Evolutionary conservation across 306 rosid genomes (phyloP), one percentile per base, ranked within the genome.

Genomic region (Quercus aquifolioides): DNA sequence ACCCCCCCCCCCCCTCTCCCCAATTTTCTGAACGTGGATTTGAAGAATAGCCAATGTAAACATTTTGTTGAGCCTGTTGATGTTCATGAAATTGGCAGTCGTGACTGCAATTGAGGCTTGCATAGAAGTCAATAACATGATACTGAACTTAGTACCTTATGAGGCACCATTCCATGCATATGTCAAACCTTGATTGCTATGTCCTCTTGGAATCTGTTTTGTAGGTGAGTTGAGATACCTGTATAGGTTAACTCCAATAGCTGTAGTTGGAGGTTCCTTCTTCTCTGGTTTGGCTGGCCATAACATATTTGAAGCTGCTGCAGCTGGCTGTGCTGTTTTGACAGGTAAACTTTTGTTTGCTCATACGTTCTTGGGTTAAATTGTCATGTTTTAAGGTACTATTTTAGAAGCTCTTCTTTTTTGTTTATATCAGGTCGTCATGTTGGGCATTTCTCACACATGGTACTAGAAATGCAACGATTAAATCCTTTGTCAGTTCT

Each of bases 251-350:
- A 84, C 96, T 54, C 94, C 97, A 28, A 80, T 95, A 81, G 96
- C 97, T 77, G 96, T 92, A 54, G 88, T 95, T 58, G 99, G 99
- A 60, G 98, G 99, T 79, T 95, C 99, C 60, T 91, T 95, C 84
- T 85, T 90, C 74, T 97, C 97, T 67, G 83, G 85, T 82, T 85
- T 86, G 74, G 74, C 90, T 78, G 98, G 97, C 75, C 99, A 95
- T 79, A 95, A 95, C 86, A 88, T 95, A 52, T 86, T 96, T 57
- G 98, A 95, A 91, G 98, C 98, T 75, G 94, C 98, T 73, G 96
- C 97, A 51, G 94, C 98, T 78, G 96, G 98, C 69, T 91, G 98
- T 89, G 98, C 97, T 75, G 86, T 90, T 85, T 81, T 95, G 88
- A 92, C 98, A 69, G 96, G 97, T 89, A 69, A 77, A 20, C n/a